These are phyloP conservation scores for Aspergillus carlsbadensis DNA, from an alignment of 495 filamentous ascomycete genomes.

Conservation along the genomic window DNA sequence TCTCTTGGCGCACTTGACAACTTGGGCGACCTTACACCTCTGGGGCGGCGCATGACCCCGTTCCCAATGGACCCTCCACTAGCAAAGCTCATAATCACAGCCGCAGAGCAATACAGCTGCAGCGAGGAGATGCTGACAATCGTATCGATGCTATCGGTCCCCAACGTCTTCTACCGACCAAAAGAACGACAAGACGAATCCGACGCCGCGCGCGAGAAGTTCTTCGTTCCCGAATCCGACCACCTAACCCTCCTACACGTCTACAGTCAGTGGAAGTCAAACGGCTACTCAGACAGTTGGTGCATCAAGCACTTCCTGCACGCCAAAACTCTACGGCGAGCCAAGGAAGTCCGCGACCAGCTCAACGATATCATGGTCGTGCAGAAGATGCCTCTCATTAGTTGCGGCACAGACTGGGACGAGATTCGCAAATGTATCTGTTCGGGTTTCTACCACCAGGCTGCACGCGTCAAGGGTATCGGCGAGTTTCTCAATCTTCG, in stretches of 20 bases:
- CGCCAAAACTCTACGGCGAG: conserved; percentile 83
- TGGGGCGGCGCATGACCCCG: conserved; percentile 91
- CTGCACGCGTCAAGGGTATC: conserved; percentile 94
- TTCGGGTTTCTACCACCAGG: conserved; percentile 96
- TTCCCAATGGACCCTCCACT: conserved; percentile 97
- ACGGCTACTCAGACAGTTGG: conserved; percentile 89
- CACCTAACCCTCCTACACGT: conserved; percentile 95
- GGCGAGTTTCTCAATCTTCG: conserved; percentile 97
- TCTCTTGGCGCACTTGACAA: conserved; percentile 92
- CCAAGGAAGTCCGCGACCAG: conserved; percentile 92
- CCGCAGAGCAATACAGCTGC: conserved; percentile 80
- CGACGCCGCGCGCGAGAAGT: conserved; percentile 95
- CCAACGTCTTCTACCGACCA: conserved; percentile 94
- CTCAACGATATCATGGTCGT: conserved; percentile 91
- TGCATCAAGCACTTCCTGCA: conserved; percentile 91
- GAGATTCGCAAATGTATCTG: conserved; percentile 94
- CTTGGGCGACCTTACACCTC: conserved; percentile 82
- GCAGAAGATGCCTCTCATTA: conserved; percentile 83
- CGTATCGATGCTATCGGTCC: conserved; percentile 96
- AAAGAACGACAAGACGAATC: conserved; percentile 97
- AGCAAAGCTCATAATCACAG: conserved; percentile 89
- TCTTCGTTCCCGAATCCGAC: conserved; percentile 97
- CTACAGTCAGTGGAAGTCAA: conserved; percentile 91
- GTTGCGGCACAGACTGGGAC: conserved; percentile 97
- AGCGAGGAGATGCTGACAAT: conserved; percentile 98